Evolutionary conservation across 805 yeast species (phyloP).

Genomic region (Starmerella potacharoeniae): DNA sequence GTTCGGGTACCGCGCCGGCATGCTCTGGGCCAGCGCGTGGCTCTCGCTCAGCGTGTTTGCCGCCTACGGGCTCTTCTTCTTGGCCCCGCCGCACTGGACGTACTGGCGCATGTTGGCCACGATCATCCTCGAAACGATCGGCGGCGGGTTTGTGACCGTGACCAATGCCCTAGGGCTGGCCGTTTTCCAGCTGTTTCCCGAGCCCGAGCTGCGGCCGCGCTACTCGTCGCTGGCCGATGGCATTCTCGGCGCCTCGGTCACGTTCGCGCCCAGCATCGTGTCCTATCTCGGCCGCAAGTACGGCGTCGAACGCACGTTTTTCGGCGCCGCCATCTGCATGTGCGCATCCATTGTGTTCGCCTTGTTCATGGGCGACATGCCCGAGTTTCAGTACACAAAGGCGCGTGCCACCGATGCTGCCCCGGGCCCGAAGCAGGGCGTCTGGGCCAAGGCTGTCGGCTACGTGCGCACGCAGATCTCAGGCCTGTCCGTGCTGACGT

Average conservation of each 20-base stretch:
- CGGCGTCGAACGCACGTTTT: not conserved
- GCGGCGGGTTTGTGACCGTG: not conserved
- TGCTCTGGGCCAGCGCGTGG: not conserved
- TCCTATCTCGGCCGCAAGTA: not conserved
- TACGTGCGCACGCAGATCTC: not conserved
- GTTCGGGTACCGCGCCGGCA: not conserved
- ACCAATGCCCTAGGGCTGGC: not conserved
- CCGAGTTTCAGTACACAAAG: not conserved
- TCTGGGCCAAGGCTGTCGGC: not conserved
- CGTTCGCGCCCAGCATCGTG: not conserved
- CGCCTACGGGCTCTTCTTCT: not conserved
- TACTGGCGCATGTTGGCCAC: not conserved
- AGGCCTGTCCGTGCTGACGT: not conserved
- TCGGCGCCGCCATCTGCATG: not conserved
- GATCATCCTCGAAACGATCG: not conserved
- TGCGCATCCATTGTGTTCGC: not conserved
- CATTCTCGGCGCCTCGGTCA: not conserved
- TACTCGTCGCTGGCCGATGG: not conserved
- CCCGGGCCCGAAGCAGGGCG: not conserved
- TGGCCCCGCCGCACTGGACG: not conserved
- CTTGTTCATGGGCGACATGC: not conserved
- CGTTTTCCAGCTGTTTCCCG: not conserved
- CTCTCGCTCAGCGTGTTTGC: not conserved
- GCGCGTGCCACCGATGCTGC: not conserved
- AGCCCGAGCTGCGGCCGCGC: constrained; percentile 1